Evolutionary conservation across 2,329 filamentous ascomycete genomes (phyloP), one percentile per base, ranked within the genome.

Genomic region (Calycina herbarum): DNA sequence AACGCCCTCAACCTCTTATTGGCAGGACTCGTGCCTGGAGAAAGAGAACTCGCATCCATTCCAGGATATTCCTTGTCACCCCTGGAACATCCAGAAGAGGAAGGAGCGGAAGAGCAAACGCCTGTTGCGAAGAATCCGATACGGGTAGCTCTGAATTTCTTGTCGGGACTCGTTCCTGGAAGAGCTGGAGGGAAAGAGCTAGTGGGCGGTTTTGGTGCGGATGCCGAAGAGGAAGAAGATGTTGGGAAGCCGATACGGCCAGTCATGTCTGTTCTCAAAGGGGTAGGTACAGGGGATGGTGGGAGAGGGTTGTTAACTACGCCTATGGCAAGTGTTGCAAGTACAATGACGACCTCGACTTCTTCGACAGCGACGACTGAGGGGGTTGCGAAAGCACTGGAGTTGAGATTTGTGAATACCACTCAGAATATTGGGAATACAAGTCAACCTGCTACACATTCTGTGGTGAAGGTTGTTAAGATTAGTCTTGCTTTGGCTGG

Each of bases 11-110:
- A 54, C 24, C 48, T 54, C 5, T 24, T 54, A 10, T 24, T 54
- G 20, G 48, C 48, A 10, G 48, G 48, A 24, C 48, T 54, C 20
- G 48, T 54, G 48, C 20, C 48, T 54, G 48, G 48, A 54, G 48
- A 54, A 24, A 54, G 8, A 54, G 48, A 54, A 13, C 3, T 54
- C 1, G 48, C n/a, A 2, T 54, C 20, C 48, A 54, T 54, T 24
- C n/a, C 20, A 54, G 48, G 20, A 54, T 54, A 54, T 54, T 54
- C 48, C 20, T 54, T 27, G 5, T 13, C n/a, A 4, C n/a, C 20
- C 48, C 48, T 24, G 48, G 48, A 27, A 13, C 10, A 54, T 5
- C 48, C 20, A 13, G 48, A 54, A 27, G 48, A 51, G 20, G 45
- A 27, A 24, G 45, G n/a, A 13, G 24, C 10, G 20, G 20, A 27